Evolutionary conservation across 345 rosid genomes (phyloP), one percentile per base, ranked within the genome.

Genomic region (Hibiscus tridactylites): DNA sequence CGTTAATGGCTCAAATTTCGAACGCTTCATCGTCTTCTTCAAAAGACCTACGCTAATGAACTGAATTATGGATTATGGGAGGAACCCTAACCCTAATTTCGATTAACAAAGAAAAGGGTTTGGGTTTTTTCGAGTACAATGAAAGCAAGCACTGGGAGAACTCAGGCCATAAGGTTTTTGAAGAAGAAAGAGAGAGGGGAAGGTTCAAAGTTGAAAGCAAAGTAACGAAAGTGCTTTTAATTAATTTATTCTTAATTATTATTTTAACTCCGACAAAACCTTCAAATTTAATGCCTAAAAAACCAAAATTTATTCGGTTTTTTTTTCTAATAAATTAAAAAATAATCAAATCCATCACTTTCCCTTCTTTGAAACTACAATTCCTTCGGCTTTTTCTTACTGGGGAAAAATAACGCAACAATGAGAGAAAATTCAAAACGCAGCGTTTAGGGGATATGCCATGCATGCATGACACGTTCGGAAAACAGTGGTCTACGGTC

Each of bases 21-120:
- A 77, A 65, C 85, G 74, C 65, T 80, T 86, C 89, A 86, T 86
- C 35, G 53, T 70, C 39, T 9, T 21, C 53, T 2, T 31, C 24
- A 9, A 24, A 24, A 37, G 42, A 37, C 42, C 39, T 37, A 37
- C 1, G 42, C 9, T 37, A 37, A 6, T 37, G 42, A 35, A 37
- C 42, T 37, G 42, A 37, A 37, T 37, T 37, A 37, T 0, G 9
- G 42, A 37, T 37, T 37, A 37, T 37, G 2, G 42, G 42, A 37
- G 7, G 42, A 37, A 37, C 42, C 42, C 42, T 37, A 37, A 37
- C 42, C 42, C 9, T 37, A 37, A 6, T 4, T 13, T 49, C 16
- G 5, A 49, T 9, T 50, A 13, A 37, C 9, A 35, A 35, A 16
- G n/a, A 16, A 28, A 29, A 46, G 26, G 53, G 47, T 24, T 5